Percentiles rank a stretch among this genome's conserved stretches.
Conservation (phyloP, 2,329 filamentous ascomycete genomes). For the Berkeleyomyces basicola region DNA sequence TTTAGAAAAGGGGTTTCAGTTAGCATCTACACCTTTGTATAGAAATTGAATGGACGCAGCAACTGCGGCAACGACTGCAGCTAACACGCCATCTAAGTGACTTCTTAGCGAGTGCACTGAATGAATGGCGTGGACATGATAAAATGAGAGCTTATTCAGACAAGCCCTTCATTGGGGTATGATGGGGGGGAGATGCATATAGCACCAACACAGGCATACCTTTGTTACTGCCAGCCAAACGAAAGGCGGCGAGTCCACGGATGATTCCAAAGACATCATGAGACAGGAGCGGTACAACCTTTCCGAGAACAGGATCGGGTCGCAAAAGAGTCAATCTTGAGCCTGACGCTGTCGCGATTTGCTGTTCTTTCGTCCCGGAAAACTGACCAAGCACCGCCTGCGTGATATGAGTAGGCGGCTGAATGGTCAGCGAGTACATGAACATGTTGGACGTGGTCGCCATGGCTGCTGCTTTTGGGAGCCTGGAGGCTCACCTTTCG, state of each 20-base stretch:
- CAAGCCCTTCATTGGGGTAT: neutral
- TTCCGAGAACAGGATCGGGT: constrained; percentile 70
- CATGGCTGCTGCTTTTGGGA: constrained; percentile 42
- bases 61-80: constrained; percentile 4
- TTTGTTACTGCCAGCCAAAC: constrained; percentile 86
- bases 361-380: constrained; percentile 89
- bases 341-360: constrained; percentile 86
- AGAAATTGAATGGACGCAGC: neutral
- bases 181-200: neutral
- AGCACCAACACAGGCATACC: constrained; percentile 46
- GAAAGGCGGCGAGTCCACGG: constrained; percentile 70
- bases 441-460: constrained; percentile 98
- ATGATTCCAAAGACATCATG: constrained; percentile 97
- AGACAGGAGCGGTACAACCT: constrained; percentile 69
- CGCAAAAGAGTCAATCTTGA: constrained; percentile 78
- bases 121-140: neutral
- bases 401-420: constrained; percentile 75
- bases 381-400: constrained; percentile 92
- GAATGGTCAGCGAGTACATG: constrained; percentile 92
- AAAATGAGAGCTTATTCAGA: neutral
- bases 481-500: constrained; percentile 14
- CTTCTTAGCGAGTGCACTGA: constrained; percentile 11
- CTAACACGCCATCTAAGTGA: constrained; percentile 5
- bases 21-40: constrained; percentile 16
- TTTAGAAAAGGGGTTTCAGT: constrained; percentile 25